Base-by-base conservation (phyloP, 2,329 filamentous ascomycete species). In the Penicillium vulpinum region DNA sequence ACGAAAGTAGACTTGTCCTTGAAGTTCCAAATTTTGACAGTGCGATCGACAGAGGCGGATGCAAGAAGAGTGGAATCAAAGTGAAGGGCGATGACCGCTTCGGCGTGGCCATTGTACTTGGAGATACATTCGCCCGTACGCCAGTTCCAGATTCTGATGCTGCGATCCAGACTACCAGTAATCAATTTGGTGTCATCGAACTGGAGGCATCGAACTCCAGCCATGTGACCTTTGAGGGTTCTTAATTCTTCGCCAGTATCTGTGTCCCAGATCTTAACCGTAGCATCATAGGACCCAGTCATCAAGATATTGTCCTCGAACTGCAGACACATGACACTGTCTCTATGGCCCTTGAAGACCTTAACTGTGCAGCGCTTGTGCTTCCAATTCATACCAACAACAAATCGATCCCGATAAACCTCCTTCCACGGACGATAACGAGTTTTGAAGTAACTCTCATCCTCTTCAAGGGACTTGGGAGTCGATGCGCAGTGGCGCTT, bases 371-470 rank as follows among this genome's bases (percentile, higher is more conserved):
- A 97, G 36, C 93, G 87, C 4, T 94, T 93, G 62, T 96, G 92
- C 73, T 96, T 96, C 94, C 94, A 99, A 73, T 97, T 97, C 58
- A 88, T 94, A 50, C 94, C 93, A 46, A 99, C 92, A 73, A 93
- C 94, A 81, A 93, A 97, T 16, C 91, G 86, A 73, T 97, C 93
- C 62, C 91, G 90, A 78, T 99, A 99, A 1, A 99, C 91, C 59
- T 96, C 92, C 75, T 99, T 99, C 94, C 94, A 99, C 0, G 89
- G 92, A 29, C 91, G 77, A 60, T 77, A 77, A 22, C 76, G 73
- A 15, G 78, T 79, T 58, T 80, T 79, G 65, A 83, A 81, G 62
- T 81, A 82, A 11, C 78, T 76, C 21, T 78, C 77, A 29, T 77
- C 67, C 15, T 69, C 66, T 33, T 76, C 75, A 1, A 70, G 56